Evolutionary conservation across 1,284 basidiomycete genomes (phyloP), one percentile per base, ranked within the genome.

Genomic region (Trichosporon ovoides): DNA sequence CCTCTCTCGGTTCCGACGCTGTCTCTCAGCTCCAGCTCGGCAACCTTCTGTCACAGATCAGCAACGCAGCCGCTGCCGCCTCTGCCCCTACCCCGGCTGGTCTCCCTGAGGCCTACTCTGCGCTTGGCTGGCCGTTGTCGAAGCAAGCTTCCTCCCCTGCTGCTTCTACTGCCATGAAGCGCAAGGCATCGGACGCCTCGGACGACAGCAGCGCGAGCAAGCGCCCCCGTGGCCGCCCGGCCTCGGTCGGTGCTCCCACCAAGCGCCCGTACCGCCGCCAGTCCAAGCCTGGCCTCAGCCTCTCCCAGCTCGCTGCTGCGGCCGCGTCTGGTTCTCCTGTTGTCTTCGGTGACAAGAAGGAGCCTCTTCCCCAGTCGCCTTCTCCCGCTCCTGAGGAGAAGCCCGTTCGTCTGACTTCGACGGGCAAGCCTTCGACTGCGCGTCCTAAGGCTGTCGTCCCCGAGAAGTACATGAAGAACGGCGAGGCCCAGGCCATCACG

Each of bases 391-490:
- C n/a, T 59, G 51, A 58, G 43, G 51, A 58, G 53, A 55, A 38
- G 35, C 58, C 65, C 49, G 64, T 61, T 37, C 56, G 58, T 22
- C 63, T 65, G 24, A 71, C 68, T 3, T 56, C 61, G n/a, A 65
- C 66, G 13, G 70, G 68, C 62, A 71, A 71, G 63, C 68, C 65
- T 20, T 71, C 70, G 1, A 68, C 68, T n/a, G 70, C 66, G 53
- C 67, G 68, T 53, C 70, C 70, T 53, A 68, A 69, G 65, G 66
- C 68, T 35, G 69, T 70, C 55, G 70, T 72, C 49, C 70, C 70
- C 9, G 67, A 70, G 50, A 69, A 69, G 65, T 72, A 67, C 66
- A 65, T 72, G 62, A 68, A 68, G 60, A 67, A 68, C 52, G 70
- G 69, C 38, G 61, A 68, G 38, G 70, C 70, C 36, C 68, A 68